These are phyloP conservation scores for Trichaptum fuscoviolaceum DNA, from an alignment of 768 basidiomycete genomes.

Conservation along the genomic window DNA sequence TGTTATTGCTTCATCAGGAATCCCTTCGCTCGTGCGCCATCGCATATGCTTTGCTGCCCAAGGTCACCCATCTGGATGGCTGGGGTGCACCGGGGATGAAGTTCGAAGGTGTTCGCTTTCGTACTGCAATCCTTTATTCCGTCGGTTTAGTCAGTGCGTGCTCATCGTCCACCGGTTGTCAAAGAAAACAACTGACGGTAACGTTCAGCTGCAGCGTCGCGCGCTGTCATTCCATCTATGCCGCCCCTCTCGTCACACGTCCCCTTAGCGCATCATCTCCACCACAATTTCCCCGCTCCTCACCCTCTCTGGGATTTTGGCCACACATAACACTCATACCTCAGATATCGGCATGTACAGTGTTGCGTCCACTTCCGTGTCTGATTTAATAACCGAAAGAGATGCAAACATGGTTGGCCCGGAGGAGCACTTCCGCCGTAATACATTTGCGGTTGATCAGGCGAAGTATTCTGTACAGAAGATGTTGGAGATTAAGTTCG, in stretches of 20 bases:
- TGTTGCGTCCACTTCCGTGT: conserved; percentile 28
- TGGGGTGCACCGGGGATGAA: conserved; percentile 72
- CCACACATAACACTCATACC: no score
- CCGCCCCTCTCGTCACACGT: conserved; percentile 65
- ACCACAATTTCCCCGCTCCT: conserved; percentile 65
- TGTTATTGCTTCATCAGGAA: conserved; percentile 72
- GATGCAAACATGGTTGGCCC: background rate
- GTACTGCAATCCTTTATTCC: conserved; percentile 62
- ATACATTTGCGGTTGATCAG: conserved; percentile 70
- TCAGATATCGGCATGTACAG: no score
- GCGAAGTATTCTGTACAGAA: conserved; percentile 57
- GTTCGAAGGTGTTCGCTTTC: conserved; percentile 59
- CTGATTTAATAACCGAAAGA: conserved; percentile 28
- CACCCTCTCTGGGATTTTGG: background rate
- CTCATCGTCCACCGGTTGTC: background rate
- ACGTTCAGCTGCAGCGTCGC: conserved; percentile 69
- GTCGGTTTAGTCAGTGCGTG: conserved; percentile 61
- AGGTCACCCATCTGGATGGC: conserved; percentile 59
- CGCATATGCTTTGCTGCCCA: conserved; percentile 65
- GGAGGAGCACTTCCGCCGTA: conserved; percentile 37
- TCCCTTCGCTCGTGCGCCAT: conserved; percentile 68
- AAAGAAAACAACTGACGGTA: no score
- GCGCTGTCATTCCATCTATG: conserved; percentile 65
- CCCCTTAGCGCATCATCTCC: conserved; percentile 77
- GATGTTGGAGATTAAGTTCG: conserved; percentile 63